Base-by-base conservation (phyloP, 2,329 filamentous ascomycete genomes). In the Ophiosphaerella herpotricha region DNA sequence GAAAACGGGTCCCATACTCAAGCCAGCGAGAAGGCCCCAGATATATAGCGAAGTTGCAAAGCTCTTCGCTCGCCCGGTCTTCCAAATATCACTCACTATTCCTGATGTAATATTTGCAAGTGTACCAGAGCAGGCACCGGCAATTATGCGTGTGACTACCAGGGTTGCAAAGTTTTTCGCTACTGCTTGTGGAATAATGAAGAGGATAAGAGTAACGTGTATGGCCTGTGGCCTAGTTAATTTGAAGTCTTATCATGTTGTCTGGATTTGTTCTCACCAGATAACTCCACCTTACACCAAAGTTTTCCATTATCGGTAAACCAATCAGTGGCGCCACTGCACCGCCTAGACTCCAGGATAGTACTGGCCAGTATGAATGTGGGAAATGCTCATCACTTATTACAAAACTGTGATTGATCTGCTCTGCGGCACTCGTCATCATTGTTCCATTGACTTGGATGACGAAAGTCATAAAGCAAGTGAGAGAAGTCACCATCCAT, bases 151-250 rank as follows among this genome's bases (percentile, higher is more conserved):
- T 2, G 74, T 75, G 0, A 77, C 66, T 2, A 78, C 70, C 3
- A 79, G 52, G 0, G 77, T 78, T 0, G 77, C 75, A 44, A 76
- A 78, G 44, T 78, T 78, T 4, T 71, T 64, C 2, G 77, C 75
- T 31, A 78, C 66, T 0, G 74, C 75, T 16, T 75, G 76, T 4
- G 72, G 71, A 34, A 79, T 70, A 4, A 77, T 61, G 16, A 75
- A 76, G 7, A 76, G 57, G 12, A 77, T 70, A 9, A 79, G 57
- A 21, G 74, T 61, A 7, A 73, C 64, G 48, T 78, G 78, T 3
- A 75, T 66, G 11, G 48, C 44, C 60, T 67, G 16, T 24, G 3
- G 12, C 6, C 4, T 34, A 7, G 12, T 34, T n/a, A 33, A 14
- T 11, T 16, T 12, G 4, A 16, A 11, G 5, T n/a, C 11, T 5